Evolutionary conservation across 352 stramenopile species (phyloP), one percentile per base, ranked within the genome.

Genomic region (Phytopythium cucurbitacearum): DNA sequence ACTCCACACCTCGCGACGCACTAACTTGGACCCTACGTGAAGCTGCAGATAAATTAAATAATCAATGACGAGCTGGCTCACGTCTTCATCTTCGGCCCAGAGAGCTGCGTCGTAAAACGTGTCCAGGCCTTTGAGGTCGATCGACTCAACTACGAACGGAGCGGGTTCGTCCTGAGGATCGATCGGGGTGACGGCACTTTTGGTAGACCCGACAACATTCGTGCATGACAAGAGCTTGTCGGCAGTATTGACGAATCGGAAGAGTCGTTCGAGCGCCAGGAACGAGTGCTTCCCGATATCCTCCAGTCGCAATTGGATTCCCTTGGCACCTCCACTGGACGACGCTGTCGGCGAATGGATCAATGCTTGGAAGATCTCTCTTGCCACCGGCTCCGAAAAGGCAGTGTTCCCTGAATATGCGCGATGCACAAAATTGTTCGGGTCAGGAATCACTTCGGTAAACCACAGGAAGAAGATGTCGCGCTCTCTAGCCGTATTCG

Each of bases 401-500:
- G 80, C 82, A 10, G 67, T 83, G 36, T 87, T 84, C 1, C 62
- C 67, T 0, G 78, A 73, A 52, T 86, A 87, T 0, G 75, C 74
- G 46, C 76, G 74, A 40, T 91, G 77, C 6, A 90, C 68, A 16
- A 88, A 87, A 51, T 90, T 86, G 40, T 72, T 77, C 5, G 80
- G 73, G 53, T 89, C 76, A 0, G 81, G 75, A 13, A 93, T 69
- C 16, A 92, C 71, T 13, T 53, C 64, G 8, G 64, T 67, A 43
- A 95, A 70, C 85, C 85, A 95, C 33, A 75, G 59, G 64, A 90
- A 95, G 51, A 92, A 93, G 9, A 81, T 60, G 11, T 88, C 59
- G 6, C 57, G 59, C 47, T 75, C 72, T 50, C 73, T 63, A 21
- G 59, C 50, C 0, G 59, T 71, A 38, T 53, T 80, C 13, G 71